Conservation (phyloP, 2,329 filamentous ascomycete genomes). For the Fonsecaea erecta region DNA sequence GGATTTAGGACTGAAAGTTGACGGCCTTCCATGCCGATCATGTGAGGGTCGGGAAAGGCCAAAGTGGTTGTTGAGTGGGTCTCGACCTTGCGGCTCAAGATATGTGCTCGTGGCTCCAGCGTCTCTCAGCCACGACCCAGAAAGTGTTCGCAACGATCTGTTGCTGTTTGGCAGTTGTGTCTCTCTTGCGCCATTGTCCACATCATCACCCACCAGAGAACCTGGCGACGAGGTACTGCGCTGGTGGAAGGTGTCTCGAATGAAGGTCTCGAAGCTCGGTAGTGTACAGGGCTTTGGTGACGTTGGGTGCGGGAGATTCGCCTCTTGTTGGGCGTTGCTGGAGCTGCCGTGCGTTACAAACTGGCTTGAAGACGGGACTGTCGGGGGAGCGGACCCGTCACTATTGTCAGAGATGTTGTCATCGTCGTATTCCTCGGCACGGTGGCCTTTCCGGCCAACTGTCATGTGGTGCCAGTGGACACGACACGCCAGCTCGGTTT, state of each 20-base stretch:
- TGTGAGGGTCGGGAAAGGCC: background rate
- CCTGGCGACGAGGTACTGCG: constrained; percentile 27
- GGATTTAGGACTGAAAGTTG: background rate
- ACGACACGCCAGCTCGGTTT: constrained; percentile 84
- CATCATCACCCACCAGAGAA: background rate
- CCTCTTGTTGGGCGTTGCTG: background rate
- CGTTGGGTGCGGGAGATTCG: background rate
- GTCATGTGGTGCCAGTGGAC: constrained; percentile 84
- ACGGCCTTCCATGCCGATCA: background rate
- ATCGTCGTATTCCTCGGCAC: constrained; percentile 24
- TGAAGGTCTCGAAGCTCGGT: constrained; percentile 30
- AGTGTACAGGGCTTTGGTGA: constrained; percentile 11
- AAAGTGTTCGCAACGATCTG: constrained; percentile 20
- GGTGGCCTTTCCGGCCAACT: constrained; percentile 54
- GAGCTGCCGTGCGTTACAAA: background rate
- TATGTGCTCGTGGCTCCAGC: background rate
- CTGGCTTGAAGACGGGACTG: constrained; percentile 3
- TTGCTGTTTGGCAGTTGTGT: constrained; percentile 10
- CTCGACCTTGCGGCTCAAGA: background rate
- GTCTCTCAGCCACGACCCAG: constrained; percentile 24
- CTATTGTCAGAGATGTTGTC: constrained; percentile 23
- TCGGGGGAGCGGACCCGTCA: constrained; percentile 13
- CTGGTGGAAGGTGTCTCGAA: constrained; percentile 28
- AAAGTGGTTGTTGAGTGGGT: background rate
- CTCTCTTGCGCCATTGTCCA: constrained; percentile 2